Conservation (phyloP, 805 yeast species). For the Tetrapisispora phaffii region DNA sequence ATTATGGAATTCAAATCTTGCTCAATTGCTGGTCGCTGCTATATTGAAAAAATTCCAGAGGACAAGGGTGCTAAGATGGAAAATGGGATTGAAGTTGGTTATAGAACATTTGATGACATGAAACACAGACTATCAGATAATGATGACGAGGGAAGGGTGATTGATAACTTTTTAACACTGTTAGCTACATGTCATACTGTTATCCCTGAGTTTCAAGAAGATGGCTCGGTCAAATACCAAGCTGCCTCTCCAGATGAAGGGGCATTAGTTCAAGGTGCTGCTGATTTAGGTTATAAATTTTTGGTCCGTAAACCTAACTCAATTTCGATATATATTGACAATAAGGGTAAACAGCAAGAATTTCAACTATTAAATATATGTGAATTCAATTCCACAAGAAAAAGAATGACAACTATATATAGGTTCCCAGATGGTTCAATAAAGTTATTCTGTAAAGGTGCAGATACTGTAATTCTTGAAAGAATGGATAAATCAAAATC, state of each 20-base stretch:
- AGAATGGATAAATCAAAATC: conserved; percentile 58
- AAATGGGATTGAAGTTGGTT: conserved; percentile 80
- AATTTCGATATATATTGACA: conserved; percentile 51
- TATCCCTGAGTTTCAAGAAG: conserved; percentile 71
- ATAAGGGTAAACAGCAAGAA: conserved; percentile 40
- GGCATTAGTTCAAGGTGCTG: conserved; percentile 95
- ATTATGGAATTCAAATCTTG: conserved; percentile 95
- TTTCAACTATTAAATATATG: conserved; percentile 83
- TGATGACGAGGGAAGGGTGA: conserved; percentile 36
- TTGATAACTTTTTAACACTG: conserved; percentile 71
- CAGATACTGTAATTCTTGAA: conserved; percentile 91
- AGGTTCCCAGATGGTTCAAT: conserved; percentile 91
- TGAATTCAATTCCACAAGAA: conserved; percentile 94
- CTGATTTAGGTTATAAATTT: conserved; percentile 76
- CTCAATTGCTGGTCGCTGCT: conserved; percentile 85
- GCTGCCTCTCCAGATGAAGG: conserved; percentile 99
- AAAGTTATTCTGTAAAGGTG: conserved; percentile 88
- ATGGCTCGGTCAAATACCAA: conserved; percentile 74
- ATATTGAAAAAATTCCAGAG: conserved; percentile 83
- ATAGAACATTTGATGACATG: conserved; percentile 58
- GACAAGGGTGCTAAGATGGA: conserved; percentile 62
- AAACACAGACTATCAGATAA: conserved; percentile 37
- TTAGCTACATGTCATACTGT: conserved; percentile 95
- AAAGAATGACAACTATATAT: conserved; percentile 93
- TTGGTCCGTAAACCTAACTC: conserved; percentile 76